Conservation (phyloP, 257 asterid genomes). For the Paraleonurus japonicus region DNA sequence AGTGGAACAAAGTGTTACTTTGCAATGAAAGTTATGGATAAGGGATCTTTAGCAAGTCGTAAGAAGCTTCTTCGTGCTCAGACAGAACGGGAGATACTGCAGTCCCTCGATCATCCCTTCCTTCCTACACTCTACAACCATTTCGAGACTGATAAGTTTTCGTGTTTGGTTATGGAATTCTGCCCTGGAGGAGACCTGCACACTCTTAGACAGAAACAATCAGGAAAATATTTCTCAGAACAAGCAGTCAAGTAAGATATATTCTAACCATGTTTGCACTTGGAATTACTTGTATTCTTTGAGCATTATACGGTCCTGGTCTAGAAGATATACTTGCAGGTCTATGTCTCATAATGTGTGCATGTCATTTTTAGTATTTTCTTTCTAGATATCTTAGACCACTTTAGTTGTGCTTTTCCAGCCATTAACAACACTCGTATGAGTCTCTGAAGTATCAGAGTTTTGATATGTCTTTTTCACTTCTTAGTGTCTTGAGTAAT, state of each 20-base stretch:
- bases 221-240: constrained; percentile 52
- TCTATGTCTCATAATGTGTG: background rate
- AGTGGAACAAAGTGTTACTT: constrained; percentile 47
- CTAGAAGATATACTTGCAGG: background rate
- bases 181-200: constrained; percentile 63
- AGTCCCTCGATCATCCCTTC: constrained; percentile 58
- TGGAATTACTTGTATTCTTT: background rate
- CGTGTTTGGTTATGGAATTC: constrained; percentile 55
- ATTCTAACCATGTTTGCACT: constrained; percentile 22
- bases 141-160: constrained; percentile 51
- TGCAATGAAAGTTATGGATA: constrained; percentile 61
- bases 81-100: constrained; percentile 52
- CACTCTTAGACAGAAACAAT: constrained; percentile 51
- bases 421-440: background rate
- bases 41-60: constrained; percentile 43
- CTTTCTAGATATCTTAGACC: background rate
- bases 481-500: background rate
- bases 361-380: background rate
- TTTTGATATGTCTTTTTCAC: background rate
- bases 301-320: background rate
- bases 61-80: constrained; percentile 64
- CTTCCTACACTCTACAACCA: constrained; percentile 50
- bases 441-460: background rate
- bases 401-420: background rate
- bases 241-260: constrained; percentile 56